These are phyloP conservation scores for Cyathus striatus DNA, from an alignment of 768 basidiomycete species.

Conservation along the genomic window DNA sequence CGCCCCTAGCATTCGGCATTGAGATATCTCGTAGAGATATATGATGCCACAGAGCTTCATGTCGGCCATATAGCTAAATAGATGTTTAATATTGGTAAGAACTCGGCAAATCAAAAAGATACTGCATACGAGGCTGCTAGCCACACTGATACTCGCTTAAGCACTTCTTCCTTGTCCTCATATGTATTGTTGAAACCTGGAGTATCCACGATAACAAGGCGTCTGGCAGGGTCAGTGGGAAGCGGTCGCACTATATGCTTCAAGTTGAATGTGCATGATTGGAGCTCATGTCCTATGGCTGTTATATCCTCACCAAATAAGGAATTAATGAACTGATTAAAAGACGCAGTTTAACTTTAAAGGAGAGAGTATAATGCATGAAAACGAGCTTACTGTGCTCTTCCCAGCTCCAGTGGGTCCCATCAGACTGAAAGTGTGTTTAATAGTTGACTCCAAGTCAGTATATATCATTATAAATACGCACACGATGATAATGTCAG, in stretches of 20 bases:
- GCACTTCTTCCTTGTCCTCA: constrained; percentile 1
- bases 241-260: too few species aligned
- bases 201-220: constrained; percentile 1
- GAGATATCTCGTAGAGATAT: neutral
- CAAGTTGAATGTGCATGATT: neutral
- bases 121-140: too few species aligned
- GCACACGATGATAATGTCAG: too few species aligned
- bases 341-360: neutral
- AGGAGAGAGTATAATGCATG: neutral
- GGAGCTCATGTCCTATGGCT: neutral
- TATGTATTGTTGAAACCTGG: constrained; percentile 2
- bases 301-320: neutral
- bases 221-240: too few species aligned
- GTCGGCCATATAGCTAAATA: neutral
- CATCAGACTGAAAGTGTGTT: neutral
- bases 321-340: neutral
- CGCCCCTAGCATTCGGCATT: neutral
- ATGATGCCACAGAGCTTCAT: neutral
- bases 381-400: constrained; percentile 1
- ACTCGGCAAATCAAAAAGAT: too few species aligned
- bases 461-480: too few species aligned
- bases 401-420: constrained; percentile 2
- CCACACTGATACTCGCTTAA: too few species aligned
- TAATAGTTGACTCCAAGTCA: too few species aligned
- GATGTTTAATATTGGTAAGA: too few species aligned